These are phyloP conservation scores for Elaeagnus macrophylla DNA, from an alignment of 306 rosid species.

Conservation along the genomic window DNA sequence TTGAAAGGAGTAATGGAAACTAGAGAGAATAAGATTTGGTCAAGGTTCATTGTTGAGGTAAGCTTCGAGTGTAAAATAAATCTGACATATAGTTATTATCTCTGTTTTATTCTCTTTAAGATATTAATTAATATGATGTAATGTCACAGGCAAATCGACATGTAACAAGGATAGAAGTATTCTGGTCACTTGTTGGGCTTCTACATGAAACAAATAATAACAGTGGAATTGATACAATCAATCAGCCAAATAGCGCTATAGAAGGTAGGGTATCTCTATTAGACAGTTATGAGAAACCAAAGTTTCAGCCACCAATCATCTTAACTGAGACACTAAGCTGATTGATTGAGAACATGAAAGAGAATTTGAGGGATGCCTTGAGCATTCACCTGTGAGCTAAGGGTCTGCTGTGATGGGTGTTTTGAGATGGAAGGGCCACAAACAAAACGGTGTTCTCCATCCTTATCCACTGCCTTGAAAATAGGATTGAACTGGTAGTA, in stretches of 20 bases:
- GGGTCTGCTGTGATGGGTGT: constrained; percentile 21
- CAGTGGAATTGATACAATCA: constrained; percentile 29
- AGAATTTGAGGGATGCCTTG: constrained; percentile 15
- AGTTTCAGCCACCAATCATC: constrained; percentile 30
- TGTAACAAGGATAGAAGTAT: constrained; percentile 61
- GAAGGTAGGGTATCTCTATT: constrained; percentile 20
- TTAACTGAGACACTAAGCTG: constrained; percentile 21
- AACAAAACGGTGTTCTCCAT: neutral
- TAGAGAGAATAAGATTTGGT: constrained; percentile 64
- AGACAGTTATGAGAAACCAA: constrained; percentile 28
- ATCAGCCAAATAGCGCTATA: constrained; percentile 20
- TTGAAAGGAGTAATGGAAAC: constrained; percentile 72
- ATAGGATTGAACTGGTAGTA: too few species aligned
- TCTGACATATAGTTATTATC: neutral
- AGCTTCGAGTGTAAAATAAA: constrained; percentile 5
- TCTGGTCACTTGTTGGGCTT: constrained; percentile 64
- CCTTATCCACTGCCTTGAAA: too few species aligned
- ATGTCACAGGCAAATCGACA: constrained; percentile 44
- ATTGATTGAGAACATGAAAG: neutral
- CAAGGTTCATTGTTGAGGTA: constrained; percentile 73
- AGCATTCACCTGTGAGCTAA: constrained; percentile 7
- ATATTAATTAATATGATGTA: constrained; percentile 2
- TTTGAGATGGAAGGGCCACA: constrained; percentile 9
- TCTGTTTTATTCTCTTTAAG: neutral
- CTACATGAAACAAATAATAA: constrained; percentile 36